Evolutionary conservation across 1,284 basidiomycete genomes (phyloP).

Genomic region (Amylostereum areolatum): DNA sequence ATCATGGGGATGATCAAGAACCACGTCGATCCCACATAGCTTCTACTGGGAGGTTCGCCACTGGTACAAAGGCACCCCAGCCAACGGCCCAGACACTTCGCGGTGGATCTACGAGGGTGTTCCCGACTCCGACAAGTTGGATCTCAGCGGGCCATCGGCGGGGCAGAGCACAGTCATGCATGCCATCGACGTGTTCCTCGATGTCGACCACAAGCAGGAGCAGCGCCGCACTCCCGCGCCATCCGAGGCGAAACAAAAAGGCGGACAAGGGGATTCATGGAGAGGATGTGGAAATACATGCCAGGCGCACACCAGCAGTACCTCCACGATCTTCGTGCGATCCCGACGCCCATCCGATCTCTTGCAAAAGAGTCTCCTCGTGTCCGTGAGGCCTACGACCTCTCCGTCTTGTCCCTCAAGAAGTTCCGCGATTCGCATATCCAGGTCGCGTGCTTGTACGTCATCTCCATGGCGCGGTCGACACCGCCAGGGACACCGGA

Average conservation of each 20-base stretch:
- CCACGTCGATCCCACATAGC: conserved; percentile 75
- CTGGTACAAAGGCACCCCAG: conserved; percentile 87
- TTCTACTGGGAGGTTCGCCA: conserved; percentile 92
- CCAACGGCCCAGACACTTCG: conserved; percentile 42
- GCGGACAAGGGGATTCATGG: conserved; percentile 75
- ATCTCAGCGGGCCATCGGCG: conserved; percentile 85
- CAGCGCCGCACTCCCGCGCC: conserved; percentile 66
- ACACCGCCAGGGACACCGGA: conserved; percentile 49
- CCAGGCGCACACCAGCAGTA: conserved; percentile 72
- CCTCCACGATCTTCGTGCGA: conserved; percentile 44
- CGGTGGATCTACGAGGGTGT: conserved; percentile 88
- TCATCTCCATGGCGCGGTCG: conserved; percentile 69
- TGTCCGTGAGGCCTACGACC: conserved; percentile 73
- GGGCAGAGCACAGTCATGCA: conserved; percentile 93
- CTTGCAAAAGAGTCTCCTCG: conserved; percentile 49
- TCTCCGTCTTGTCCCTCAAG: conserved; percentile 73
- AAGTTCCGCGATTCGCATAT: conserved; percentile 84
- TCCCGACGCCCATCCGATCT: conserved; percentile 49
- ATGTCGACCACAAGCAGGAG: conserved; percentile 78
- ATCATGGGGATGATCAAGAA: conserved; percentile 68
- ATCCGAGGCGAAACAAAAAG: conserved; percentile 54
- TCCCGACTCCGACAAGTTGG: conserved; percentile 45
- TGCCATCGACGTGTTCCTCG: conserved; percentile 74
- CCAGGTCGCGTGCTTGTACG: conserved; percentile 81
- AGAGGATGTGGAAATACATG: conserved; percentile 78